Percentiles rank a stretch among this genome's conserved stretches.
Evolutionary conservation across 2,329 filamentous ascomycete species (phyloP).

Genomic region (Alternaria brassicae): DNA sequence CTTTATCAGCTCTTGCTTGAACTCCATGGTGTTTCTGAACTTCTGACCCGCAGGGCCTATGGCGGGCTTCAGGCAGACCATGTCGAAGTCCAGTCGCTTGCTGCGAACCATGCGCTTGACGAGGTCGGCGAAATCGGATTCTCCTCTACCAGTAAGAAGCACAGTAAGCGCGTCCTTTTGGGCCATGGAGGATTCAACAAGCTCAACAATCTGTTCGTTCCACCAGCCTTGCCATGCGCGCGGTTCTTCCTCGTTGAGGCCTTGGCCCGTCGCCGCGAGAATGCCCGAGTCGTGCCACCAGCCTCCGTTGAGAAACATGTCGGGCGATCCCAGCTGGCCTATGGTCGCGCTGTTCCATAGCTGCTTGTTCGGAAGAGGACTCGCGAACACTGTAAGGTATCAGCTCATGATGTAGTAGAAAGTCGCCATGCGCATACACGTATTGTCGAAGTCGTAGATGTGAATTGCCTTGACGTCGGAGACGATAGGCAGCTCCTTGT

Average conservation of each 20-base stretch:
- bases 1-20: constrained; percentile 86
- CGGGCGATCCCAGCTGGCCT: constrained; percentile 75
- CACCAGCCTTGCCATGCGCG: constrained; percentile 92
- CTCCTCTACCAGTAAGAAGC: constrained; percentile 84
- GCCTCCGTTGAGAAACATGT: constrained; percentile 80
- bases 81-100: constrained; percentile 84
- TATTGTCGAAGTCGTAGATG: constrained; percentile 98
- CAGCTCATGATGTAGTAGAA: background rate
- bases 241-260: constrained; percentile 79
- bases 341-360: constrained; percentile 84
- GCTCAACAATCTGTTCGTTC: constrained; percentile 86
- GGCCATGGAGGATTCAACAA: constrained; percentile 80
- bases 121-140: constrained; percentile 77
- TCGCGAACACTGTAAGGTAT: constrained; percentile 75
- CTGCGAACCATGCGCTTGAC: constrained; percentile 81
- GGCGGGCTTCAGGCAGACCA: constrained; percentile 85
- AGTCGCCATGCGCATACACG: constrained; percentile 63
- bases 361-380: constrained; percentile 85
- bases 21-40: constrained; percentile 84
- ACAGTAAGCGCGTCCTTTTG: constrained; percentile 87
- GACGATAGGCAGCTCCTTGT: constrained; percentile 74
- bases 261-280: constrained; percentile 83
- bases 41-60: constrained; percentile 80
- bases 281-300: constrained; percentile 98
- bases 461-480: constrained; percentile 80